Base-by-base conservation (phyloP, 768 basidiomycete genomes). In the Mycena galericulata region DNA sequence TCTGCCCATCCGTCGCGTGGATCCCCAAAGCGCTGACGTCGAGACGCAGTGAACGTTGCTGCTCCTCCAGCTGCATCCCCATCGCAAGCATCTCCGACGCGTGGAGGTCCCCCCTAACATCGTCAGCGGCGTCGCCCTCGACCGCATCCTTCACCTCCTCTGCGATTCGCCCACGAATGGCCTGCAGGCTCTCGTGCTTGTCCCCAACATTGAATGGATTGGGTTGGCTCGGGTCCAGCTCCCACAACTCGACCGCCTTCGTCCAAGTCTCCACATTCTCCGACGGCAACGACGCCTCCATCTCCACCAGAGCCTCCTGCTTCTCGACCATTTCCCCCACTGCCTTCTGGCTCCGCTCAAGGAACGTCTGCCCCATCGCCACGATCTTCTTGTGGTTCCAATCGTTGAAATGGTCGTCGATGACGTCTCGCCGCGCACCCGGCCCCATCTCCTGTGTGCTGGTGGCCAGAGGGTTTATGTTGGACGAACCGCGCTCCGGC, bases 361-460 rank as follows among this genome's bases (percentile, higher is more conserved):
- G 30, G 36, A 66, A n/a, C 4, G 32, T n/a, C 15, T 27, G 8
- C 5, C 57, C 64, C n/a, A 66, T 5, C 1, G 56, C 64, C 0
- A 66, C 27, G 18, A 66, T 66, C 40, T 66, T 66, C 47, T 65
- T 65, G 17, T 66, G 64, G 24, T 66, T 66, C 56, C 64, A 58
- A 26, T 66, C 56, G 24, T 66, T 66, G 29, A 66, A 66, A 24
- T 57, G 55, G 36, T 58, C 47, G 38, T 65, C 64, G n/a, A 65
- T 26, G 6, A 30, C 12, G 38, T 65, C 64, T 2, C 27, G 64
- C 1, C 56, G 34, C 14, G 64, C 34, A 0, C 64, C 75, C 27
- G 72, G 74, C 1, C 79, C 80, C 83, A 84, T 84, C 41, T 84
- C 81, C n/a, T 73, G 70, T 0, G 80, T 83, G 46, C 81, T 82